Percentiles rank a stretch among this genome's conserved stretches.
Conservation (phyloP, 306 rosid species). For the Begonia peltatifolia region DNA sequence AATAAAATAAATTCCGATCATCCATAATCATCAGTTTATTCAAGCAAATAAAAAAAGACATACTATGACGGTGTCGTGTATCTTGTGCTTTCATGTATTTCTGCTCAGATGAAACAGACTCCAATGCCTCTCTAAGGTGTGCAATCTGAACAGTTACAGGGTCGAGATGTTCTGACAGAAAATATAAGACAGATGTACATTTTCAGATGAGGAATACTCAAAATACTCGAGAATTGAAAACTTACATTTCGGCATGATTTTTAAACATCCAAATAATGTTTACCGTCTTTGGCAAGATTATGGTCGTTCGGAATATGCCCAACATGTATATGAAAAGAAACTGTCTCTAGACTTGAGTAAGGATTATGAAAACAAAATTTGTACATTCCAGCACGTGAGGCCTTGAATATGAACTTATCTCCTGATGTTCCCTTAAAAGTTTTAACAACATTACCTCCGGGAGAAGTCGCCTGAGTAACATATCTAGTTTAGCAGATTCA, state of each 20-base stretch:
- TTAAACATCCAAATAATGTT: constrained; percentile 3
- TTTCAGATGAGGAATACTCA: not conserved
- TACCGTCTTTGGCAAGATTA: constrained; percentile 91
- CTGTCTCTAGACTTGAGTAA: constrained; percentile 91
- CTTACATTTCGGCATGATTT: constrained; percentile 8
- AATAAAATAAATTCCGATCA: too few relatives aligned
- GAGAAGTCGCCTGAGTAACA: constrained; percentile 66
- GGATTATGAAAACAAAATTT: constrained; percentile 94
- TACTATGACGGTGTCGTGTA: constrained; percentile 89
- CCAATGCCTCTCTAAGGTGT: constrained; percentile 91
- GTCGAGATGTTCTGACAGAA: constrained; percentile 82
- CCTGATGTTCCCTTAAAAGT: constrained; percentile 78
- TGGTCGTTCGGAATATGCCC: constrained; percentile 95
- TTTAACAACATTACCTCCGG: constrained; percentile 55
- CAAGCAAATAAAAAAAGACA: constrained; percentile 19
- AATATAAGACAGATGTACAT: not conserved
- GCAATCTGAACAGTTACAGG: constrained; percentile 95
- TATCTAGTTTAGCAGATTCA: constrained; percentile 14
- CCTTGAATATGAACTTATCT: constrained; percentile 78
- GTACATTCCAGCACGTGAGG: constrained; percentile 82
- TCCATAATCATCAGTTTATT: too few relatives aligned
- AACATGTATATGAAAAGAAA: constrained; percentile 90
- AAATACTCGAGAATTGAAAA: not conserved
- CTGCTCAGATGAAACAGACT: constrained; percentile 86
- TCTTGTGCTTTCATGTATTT: constrained; percentile 92